Evolutionary conservation across 169 alveolate species (phyloP).

Genomic region (Babesia bigemina): DNA sequence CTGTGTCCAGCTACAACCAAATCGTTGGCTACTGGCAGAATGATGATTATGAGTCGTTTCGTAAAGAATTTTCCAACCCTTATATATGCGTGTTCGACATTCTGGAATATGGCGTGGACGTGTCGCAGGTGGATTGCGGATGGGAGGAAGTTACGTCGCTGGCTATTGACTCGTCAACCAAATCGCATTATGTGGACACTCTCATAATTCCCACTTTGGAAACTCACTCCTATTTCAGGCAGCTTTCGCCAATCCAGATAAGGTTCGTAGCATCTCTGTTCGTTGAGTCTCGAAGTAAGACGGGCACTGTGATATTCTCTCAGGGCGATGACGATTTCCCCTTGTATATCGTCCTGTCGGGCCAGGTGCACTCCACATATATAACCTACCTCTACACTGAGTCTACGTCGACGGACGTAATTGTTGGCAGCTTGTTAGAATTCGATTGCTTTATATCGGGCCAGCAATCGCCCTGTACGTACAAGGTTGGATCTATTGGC

Average conservation of each 20-base stretch:
- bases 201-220: conserved; percentile 6
- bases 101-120: conserved; percentile 29
- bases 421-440: conserved; percentile 27
- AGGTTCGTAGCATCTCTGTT: conserved; percentile 15
- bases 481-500: background rate
- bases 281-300: background rate
- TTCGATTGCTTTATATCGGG: conserved; percentile 17
- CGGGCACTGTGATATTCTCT: conserved; percentile 3
- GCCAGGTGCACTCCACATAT: conserved; percentile 11
- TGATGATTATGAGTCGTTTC: conserved; percentile 21
- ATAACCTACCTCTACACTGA: conserved; percentile 23
- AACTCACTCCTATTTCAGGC: background rate
- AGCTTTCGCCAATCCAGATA: conserved; percentile 4
- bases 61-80: conserved; percentile 22
- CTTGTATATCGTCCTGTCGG: conserved; percentile 19
- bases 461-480: conserved; percentile 19
- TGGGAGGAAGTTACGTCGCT: conserved; percentile 26
- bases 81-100: conserved; percentile 20
- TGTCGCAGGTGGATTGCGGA: conserved; percentile 13
- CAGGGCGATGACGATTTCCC: conserved; percentile 8
- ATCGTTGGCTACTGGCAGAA: conserved; percentile 29
- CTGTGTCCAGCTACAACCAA: conserved; percentile 32
- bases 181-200: background rate
- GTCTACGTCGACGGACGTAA: background rate
- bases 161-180: background rate